Percentiles rank a stretch among this genome's conserved stretches.
phyloP scores from a whole-genome alignment of 176 grass and related monocot genomes.

The Aegilops speltoides region DNA sequence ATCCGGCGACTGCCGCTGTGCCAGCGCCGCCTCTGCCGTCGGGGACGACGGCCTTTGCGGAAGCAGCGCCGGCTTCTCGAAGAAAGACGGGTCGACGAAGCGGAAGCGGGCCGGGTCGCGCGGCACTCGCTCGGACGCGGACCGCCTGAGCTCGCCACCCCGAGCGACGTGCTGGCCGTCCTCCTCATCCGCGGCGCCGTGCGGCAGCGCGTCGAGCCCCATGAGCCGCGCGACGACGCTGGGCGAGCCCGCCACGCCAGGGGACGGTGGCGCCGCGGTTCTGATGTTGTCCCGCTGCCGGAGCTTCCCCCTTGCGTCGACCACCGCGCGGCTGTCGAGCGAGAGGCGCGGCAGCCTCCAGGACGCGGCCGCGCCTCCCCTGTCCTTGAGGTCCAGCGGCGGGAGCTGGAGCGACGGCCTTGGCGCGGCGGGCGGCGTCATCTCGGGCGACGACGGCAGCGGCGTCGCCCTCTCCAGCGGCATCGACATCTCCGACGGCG shows the following conservation, averaged over 20 bases:
- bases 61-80: slow-evolving; percentile 30
- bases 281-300: slow-evolving; percentile 74
- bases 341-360: slow-evolving; percentile 71
- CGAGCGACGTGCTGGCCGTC: not conserved
- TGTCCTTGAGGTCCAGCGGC: slow-evolving; percentile 30
- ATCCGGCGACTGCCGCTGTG: slow-evolving; percentile 26
- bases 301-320: slow-evolving; percentile 63
- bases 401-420: slow-evolving; percentile 54
- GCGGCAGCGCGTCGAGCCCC: slow-evolving; percentile 79
- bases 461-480: not conserved
- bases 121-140: slow-evolving; percentile 71
- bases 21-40: not conserved
- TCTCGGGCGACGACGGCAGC: slow-evolving; percentile 40
- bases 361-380: slow-evolving; percentile 12
- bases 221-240: slow-evolving; percentile 90
- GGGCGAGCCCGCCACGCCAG: slow-evolving; percentile 41
- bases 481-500: slow-evolving; percentile 84
- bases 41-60: slow-evolving; percentile 40
- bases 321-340: slow-evolving; percentile 80
- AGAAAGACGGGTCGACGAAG: slow-evolving; percentile 55
- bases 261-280: slow-evolving; percentile 29
- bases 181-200: not conserved
- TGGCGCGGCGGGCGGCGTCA: slow-evolving; percentile 47
- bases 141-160: slow-evolving; percentile 59
- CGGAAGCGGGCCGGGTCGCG: slow-evolving; percentile 59